phyloP scores from a whole-genome alignment of 139 green algal species.

The Chlorella sp. region DNA sequence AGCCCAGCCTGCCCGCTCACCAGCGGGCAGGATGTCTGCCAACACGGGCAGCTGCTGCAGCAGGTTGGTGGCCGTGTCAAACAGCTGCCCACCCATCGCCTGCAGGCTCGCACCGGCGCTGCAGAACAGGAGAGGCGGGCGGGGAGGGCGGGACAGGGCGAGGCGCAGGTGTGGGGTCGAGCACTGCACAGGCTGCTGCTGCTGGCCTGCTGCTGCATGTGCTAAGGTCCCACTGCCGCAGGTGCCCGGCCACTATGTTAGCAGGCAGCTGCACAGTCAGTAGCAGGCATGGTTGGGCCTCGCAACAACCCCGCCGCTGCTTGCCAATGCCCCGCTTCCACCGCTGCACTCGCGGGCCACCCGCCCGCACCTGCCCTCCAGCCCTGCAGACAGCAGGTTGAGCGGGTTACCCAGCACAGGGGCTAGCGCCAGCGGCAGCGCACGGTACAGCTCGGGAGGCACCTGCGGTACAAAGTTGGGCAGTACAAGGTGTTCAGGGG shows the following conservation, averaged over 20 bases:
- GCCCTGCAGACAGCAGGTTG: constrained; percentile 58
- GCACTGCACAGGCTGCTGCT: not conserved
- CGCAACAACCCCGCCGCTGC: too few relatives aligned
- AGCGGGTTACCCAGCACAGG: constrained; percentile 89
- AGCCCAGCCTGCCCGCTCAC: not conserved
- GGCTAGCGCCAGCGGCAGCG: constrained; percentile 77
- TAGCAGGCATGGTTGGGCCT: too few relatives aligned
- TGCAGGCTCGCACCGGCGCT: not conserved
- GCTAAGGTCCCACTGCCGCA: not conserved
- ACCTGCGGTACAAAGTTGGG: constrained; percentile 7
- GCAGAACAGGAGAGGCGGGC: not conserved
- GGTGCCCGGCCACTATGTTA: too few relatives aligned
- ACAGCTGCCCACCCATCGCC: constrained; percentile 2
- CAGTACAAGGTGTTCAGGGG: too few relatives aligned
- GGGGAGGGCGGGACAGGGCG: not conserved
- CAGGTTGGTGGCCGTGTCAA: constrained; percentile 47
- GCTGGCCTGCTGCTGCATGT: not conserved
- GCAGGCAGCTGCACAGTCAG: too few relatives aligned
- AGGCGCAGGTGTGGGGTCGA: not conserved
- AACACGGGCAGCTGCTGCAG: constrained; percentile 74
- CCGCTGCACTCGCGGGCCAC: too few relatives aligned
- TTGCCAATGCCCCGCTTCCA: too few relatives aligned
- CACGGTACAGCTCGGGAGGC: constrained; percentile 67
- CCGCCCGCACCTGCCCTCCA: constrained; percentile 39
- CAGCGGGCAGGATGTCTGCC: constrained; percentile 72